Conservation (phyloP, 306 rosid species). For the Malus orientalis region DNA sequence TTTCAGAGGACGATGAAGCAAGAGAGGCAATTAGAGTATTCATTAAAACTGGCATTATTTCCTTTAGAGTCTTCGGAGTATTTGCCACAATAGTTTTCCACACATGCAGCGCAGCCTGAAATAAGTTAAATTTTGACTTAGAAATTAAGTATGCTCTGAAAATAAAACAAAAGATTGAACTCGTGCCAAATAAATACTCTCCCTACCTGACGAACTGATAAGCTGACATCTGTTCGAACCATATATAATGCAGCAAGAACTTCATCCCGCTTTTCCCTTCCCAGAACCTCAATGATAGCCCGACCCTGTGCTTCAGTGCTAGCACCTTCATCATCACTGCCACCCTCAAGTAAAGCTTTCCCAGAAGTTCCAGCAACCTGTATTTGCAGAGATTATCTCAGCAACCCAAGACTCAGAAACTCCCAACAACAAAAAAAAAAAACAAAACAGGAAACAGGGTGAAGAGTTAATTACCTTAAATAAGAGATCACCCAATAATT, state of each 20-base stretch:
- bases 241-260: constrained; percentile 90
- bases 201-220: constrained; percentile 97
- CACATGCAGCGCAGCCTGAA: constrained; percentile 93
- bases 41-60: constrained; percentile 95
- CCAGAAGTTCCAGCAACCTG: constrained; percentile 99
- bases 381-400: constrained; percentile 10
- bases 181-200: neutral
- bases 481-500: constrained; percentile 88
- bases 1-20: constrained; percentile 88
- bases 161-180: neutral
- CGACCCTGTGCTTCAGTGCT: constrained; percentile 99
- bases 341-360: constrained; percentile 98
- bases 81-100: constrained; percentile 99
- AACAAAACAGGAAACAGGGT: neutral
- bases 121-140: constrained; percentile 9
- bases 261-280: constrained; percentile 85
- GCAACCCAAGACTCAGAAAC: neutral
- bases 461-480: constrained; percentile 58
- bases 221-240: constrained; percentile 94
- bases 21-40: constrained; percentile 89
- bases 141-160: neutral
- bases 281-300: constrained; percentile 90
- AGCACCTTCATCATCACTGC: constrained; percentile 99
- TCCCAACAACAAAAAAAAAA: neutral
- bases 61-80: constrained; percentile 91